A percentile compares a stretch with the other conserved stretches of the same genome.
These are phyloP conservation scores for Phytophthora uliginosa DNA, from an alignment of 352 stramenopile genomes.

Conservation along the genomic window DNA sequence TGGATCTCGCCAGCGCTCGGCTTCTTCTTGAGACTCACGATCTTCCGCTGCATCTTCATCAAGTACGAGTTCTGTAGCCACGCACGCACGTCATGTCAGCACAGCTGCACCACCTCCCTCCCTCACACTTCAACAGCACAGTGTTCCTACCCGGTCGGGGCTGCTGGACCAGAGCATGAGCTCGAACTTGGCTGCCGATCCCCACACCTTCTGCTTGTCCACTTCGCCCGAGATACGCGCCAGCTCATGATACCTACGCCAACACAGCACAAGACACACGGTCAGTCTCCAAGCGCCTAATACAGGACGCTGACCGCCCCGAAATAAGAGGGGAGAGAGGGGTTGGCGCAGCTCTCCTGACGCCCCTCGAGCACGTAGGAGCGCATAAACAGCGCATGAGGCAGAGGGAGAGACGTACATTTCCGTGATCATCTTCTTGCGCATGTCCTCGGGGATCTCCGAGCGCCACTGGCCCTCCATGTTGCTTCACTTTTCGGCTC, in stretches of 20 bases:
- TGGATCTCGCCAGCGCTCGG: conserved; percentile 47
- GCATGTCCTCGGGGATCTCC: conserved; percentile 84
- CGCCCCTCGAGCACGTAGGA: not conserved
- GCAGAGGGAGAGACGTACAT: conserved; percentile 59
- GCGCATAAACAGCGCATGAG: not conserved
- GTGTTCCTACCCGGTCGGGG: conserved; percentile 56
- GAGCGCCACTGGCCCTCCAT: conserved; percentile 81
- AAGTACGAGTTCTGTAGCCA: conserved; percentile 75
- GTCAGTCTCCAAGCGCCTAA: not conserved
- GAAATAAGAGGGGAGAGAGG: conserved; percentile 4
- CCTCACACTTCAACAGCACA: not conserved
- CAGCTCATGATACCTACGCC: conserved; percentile 83
- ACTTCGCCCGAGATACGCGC: conserved; percentile 84
- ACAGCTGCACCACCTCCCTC: not conserved
- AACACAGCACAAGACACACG: not conserved
- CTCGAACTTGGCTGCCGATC: conserved; percentile 89
- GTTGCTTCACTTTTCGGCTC: conserved; percentile 27
- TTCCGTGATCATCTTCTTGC: conserved; percentile 91
- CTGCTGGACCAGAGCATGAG: conserved; percentile 89
- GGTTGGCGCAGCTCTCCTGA: not conserved
- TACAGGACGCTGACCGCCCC: not conserved
- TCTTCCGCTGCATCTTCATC: conserved; percentile 89
- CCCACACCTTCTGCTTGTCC: conserved; percentile 90
- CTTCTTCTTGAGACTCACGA: conserved; percentile 85
- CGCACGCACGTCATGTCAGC: conserved; percentile 20